Conservation (phyloP, 2,329 filamentous ascomycete species). For the Verticillium dahliae region DNA sequence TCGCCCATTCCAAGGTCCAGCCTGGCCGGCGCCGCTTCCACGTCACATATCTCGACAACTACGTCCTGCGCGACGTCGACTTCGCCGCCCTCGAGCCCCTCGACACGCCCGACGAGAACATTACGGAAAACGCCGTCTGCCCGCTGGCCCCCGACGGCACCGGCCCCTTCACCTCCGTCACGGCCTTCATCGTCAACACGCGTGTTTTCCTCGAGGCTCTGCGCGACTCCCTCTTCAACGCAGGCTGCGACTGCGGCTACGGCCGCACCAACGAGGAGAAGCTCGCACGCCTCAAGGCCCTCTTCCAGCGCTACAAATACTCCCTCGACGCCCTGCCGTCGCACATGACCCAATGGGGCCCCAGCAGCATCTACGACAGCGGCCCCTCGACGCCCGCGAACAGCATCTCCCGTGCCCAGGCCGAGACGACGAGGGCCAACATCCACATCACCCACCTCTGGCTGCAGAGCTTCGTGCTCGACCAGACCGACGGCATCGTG, state of each 20-base stretch:
- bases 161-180: slow-evolving; percentile 15
- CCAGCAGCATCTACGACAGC: background rate
- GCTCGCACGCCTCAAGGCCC: slow-evolving; percentile 15
- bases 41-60: slow-evolving; percentile 20
- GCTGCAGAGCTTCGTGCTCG: slow-evolving; percentile 26
- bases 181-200: slow-evolving; percentile 21
- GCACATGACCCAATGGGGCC: slow-evolving; percentile 16
- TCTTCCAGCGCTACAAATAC: slow-evolving; percentile 21
- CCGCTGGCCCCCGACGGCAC: slow-evolving; percentile 1
- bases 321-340: slow-evolving; percentile 20
- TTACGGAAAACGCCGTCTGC: slow-evolving; percentile 14
- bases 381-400: background rate
- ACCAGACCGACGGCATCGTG: slow-evolving; percentile 21
- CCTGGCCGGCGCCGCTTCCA: slow-evolving; percentile 10
- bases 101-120: slow-evolving; percentile 22
- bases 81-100: slow-evolving; percentile 24
- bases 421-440: slow-evolving; percentile 23
- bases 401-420: slow-evolving; percentile 8
- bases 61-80: slow-evolving; percentile 19
- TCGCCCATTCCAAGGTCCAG: slow-evolving; percentile 9
- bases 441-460: slow-evolving; percentile 29
- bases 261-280: slow-evolving; percentile 8
- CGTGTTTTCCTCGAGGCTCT: slow-evolving; percentile 17
- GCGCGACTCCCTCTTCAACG: slow-evolving; percentile 9
- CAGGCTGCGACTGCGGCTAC: slow-evolving; percentile 8